These are phyloP conservation scores for Sporothrix pseudoabietina DNA, from an alignment of 2,329 filamentous ascomycete genomes.

Conservation along the genomic window DNA sequence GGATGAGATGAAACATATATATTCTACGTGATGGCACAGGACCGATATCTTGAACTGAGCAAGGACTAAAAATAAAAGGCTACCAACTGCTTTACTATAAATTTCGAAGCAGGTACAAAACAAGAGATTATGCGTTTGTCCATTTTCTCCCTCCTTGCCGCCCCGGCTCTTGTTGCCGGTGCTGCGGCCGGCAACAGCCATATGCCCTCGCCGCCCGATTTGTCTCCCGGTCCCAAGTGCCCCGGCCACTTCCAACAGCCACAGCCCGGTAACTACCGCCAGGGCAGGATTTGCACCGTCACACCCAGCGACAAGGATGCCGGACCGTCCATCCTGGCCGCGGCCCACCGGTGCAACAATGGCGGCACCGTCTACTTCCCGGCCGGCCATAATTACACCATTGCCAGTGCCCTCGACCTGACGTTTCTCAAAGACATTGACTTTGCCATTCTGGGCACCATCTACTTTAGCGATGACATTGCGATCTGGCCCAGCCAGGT, in stretches of 20 bases:
- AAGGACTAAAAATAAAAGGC: neutral
- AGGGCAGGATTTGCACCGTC: constrained; percentile 59
- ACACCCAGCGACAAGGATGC: constrained; percentile 43
- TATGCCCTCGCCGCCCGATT: constrained; percentile 33
- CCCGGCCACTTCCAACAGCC: constrained; percentile 37
- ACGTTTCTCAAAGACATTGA: constrained; percentile 60
- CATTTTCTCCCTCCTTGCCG: neutral
- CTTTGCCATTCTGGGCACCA: constrained; percentile 44
- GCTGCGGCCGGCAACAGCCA: constrained; percentile 20
- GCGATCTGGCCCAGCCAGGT: constrained; percentile 66
- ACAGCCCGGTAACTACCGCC: constrained; percentile 44
- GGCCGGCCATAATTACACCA: constrained; percentile 52
- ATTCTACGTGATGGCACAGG: neutral
- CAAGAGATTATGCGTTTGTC: neutral
- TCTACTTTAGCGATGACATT: constrained; percentile 66
- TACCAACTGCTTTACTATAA: neutral
- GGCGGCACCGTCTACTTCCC: constrained; percentile 62
- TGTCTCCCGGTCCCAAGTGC: constrained; percentile 33
- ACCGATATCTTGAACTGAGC: neutral
- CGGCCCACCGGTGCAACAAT: constrained; percentile 61
- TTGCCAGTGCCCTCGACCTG: constrained; percentile 59
- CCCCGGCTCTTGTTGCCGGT: neutral
- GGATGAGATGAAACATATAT: neutral
- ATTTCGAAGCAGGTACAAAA: neutral
- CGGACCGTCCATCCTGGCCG: constrained; percentile 52